Evolutionary conservation across 192 early-diverging fungal species (phyloP).

Genomic region (Ambispora gerdemannii): DNA sequence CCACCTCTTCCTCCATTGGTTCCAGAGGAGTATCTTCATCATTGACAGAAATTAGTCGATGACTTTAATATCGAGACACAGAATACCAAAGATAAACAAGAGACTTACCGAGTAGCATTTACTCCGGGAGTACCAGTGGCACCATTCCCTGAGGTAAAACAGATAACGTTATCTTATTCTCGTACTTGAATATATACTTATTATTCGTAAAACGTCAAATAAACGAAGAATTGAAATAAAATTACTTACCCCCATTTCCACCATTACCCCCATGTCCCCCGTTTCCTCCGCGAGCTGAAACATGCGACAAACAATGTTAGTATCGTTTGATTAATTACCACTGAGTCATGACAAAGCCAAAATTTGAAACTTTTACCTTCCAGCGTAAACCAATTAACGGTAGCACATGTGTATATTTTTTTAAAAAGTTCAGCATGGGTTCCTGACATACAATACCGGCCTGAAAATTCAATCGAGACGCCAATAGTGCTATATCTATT

Average conservation of each 20-base stretch:
- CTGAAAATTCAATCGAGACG: conserved; percentile 9
- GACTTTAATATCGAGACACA: not conserved
- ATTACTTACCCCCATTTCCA: conserved; percentile 20
- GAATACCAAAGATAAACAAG: not conserved
- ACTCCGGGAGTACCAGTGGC: not conserved
- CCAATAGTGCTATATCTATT: conserved; percentile 15
- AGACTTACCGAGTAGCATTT: conserved; percentile 13
- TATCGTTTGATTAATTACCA: not conserved
- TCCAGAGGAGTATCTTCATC: conserved; percentile 10
- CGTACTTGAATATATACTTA: conserved; percentile 6
- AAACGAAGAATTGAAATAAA: conserved; percentile 5
- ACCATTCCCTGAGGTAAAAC: not conserved
- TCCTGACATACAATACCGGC: conserved; percentile 2
- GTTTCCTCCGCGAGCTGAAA: conserved; percentile 19
- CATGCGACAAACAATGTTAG: not conserved
- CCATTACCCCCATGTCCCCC: conserved; percentile 20
- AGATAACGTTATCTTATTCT: conserved; percentile 13
- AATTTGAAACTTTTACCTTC: conserved; percentile 13
- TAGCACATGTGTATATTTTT: not conserved
- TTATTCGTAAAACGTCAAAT: conserved; percentile 7
- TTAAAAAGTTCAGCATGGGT: not conserved
- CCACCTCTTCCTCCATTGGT: conserved; percentile 20
- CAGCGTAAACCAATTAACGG: conserved; percentile 8
- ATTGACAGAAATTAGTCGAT: conserved; percentile 12
- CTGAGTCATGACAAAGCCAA: not conserved